These are phyloP conservation scores for Ogataea zsoltii DNA, from an alignment of 805 yeast species.

Conservation along the genomic window DNA sequence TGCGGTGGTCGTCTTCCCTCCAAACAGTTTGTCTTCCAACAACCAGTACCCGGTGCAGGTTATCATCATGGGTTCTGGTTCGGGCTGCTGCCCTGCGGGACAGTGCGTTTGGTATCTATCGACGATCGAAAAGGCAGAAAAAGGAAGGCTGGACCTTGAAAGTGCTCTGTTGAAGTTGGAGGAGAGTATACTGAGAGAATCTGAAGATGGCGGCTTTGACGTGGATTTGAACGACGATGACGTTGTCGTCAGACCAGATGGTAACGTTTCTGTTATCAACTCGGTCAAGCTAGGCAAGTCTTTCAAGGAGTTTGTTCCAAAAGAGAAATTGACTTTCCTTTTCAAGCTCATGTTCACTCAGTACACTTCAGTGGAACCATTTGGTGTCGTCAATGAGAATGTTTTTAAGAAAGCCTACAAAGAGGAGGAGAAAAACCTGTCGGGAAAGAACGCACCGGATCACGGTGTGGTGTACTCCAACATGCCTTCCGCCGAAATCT, in stretches of 20 bases:
- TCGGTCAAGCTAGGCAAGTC: slow-evolving; percentile 86
- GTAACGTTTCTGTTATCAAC: slow-evolving; percentile 63
- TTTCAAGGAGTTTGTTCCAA: slow-evolving; percentile 80
- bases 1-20: slow-evolving; percentile 91
- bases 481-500: slow-evolving; percentile 81
- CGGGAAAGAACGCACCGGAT: slow-evolving; percentile 42
- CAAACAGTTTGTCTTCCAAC: slow-evolving; percentile 64
- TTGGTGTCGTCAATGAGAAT: slow-evolving; percentile 49
- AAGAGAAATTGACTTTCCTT: slow-evolving; percentile 62
- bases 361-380: slow-evolving; percentile 54
- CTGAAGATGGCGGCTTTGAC: slow-evolving; percentile 57
- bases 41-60: slow-evolving; percentile 82
- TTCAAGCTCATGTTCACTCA: slow-evolving; percentile 65
- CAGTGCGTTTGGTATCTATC: slow-evolving; percentile 90
- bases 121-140: slow-evolving; percentile 66
- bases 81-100: slow-evolving; percentile 85
- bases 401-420: slow-evolving; percentile 37
- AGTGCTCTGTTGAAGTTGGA: slow-evolving; percentile 81
- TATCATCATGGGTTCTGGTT: slow-evolving; percentile 80
- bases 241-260: slow-evolving; percentile 52
- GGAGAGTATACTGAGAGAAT: slow-evolving; percentile 75
- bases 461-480: slow-evolving; percentile 48
- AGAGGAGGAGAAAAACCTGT: slow-evolving; percentile 5
- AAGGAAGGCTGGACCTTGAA: slow-evolving; percentile 77
- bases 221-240: slow-evolving; percentile 56